These are phyloP conservation scores for Sordariomycetes sp. DNA, from an alignment of 2,329 filamentous ascomycete genomes.

Conservation along the genomic window DNA sequence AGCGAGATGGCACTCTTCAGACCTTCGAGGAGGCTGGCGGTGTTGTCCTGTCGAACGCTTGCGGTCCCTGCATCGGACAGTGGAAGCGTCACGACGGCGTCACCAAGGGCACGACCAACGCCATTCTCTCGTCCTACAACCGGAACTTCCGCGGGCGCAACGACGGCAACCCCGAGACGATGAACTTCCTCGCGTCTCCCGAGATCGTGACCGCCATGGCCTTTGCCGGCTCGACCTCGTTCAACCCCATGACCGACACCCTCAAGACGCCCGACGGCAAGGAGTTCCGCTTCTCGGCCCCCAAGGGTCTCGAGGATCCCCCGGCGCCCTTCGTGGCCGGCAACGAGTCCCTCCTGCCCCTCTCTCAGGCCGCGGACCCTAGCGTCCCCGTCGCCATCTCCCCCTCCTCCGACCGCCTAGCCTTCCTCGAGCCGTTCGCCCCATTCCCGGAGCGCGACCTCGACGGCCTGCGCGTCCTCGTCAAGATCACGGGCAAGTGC, in stretches of 20 bases:
- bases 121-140: slow-evolving; percentile 96
- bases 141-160: slow-evolving; percentile 96
- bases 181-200: slow-evolving; percentile 97
- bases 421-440: slow-evolving; percentile 79
- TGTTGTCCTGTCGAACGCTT: slow-evolving; percentile 85
- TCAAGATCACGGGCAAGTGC: slow-evolving; percentile 96
- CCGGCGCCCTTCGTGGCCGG: slow-evolving; percentile 60
- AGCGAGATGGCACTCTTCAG: slow-evolving; percentile 73
- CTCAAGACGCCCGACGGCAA: slow-evolving; percentile 69
- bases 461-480: slow-evolving; percentile 67
- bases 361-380: slow-evolving; percentile 58
- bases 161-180: slow-evolving; percentile 89
- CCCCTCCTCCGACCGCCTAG: slow-evolving; percentile 80
- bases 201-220: slow-evolving; percentile 95
- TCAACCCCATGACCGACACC: slow-evolving; percentile 87
- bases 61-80: slow-evolving; percentile 85
- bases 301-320: slow-evolving; percentile 54
- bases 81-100: slow-evolving; percentile 88
- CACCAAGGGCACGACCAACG: slow-evolving; percentile 74
- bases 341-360: slow-evolving; percentile 59
- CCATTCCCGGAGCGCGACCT: slow-evolving; percentile 71
- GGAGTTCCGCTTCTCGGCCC: slow-evolving; percentile 75
- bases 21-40: slow-evolving; percentile 82
- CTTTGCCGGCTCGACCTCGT: slow-evolving; percentile 83
- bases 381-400: slow-evolving; percentile 63